phyloP scores from a whole-genome alignment of 2,329 filamentous ascomycete species.

The Sporothrix globosa region DNA sequence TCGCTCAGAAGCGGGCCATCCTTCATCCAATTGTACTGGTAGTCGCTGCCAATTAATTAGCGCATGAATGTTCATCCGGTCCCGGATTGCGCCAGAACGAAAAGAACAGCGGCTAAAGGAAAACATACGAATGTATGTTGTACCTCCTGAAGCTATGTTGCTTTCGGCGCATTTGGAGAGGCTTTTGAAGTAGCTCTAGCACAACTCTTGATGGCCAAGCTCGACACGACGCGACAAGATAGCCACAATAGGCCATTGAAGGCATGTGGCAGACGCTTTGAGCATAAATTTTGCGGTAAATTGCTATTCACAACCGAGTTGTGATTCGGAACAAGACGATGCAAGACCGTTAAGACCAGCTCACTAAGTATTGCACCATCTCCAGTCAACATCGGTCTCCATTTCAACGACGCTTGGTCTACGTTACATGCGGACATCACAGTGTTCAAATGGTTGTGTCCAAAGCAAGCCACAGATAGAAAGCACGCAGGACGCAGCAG shows the following conservation, averaged over 20 bases:
- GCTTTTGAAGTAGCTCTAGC: background rate
- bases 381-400: background rate
- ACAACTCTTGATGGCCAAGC: background rate
- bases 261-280: background rate
- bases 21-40: background rate
- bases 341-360: background rate
- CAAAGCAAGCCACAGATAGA: background rate
- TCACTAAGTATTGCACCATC: background rate
- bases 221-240: background rate
- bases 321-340: background rate
- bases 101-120: background rate
- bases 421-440: background rate
- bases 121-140: background rate
- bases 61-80: constrained; percentile 24
- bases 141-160: too few species aligned
- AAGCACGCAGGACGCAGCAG: background rate
- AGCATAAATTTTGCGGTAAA: background rate
- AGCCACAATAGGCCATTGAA: background rate
- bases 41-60: background rate
- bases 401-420: background rate
- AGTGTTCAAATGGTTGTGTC: background rate
- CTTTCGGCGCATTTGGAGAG: background rate
- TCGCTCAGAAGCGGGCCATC: background rate
- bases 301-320: background rate
- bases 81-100: background rate